Evolutionary conservation across 768 basidiomycete genomes (phyloP).

Genomic region (Xerocomellus chrysenteron): DNA sequence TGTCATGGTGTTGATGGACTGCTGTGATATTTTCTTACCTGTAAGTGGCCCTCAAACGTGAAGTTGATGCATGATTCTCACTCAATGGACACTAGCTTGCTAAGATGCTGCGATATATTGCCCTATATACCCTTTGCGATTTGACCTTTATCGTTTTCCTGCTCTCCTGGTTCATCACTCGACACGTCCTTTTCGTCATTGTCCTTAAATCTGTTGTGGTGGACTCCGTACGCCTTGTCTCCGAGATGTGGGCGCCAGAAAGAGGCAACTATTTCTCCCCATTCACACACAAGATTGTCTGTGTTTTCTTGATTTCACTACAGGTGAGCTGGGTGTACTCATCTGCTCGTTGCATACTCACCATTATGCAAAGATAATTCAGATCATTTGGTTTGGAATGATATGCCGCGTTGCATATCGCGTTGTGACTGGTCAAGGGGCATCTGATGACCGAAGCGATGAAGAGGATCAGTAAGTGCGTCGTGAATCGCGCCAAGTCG

Average conservation of each 20-base stretch:
- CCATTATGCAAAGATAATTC: constrained; percentile 51
- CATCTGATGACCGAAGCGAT: constrained; percentile 85
- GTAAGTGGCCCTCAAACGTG: constrained; percentile 46
- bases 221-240: constrained; percentile 49
- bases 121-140: constrained; percentile 65
- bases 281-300: constrained; percentile 47
- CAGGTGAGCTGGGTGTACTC: constrained; percentile 45
- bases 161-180: constrained; percentile 86
- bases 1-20: constrained; percentile 92
- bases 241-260: constrained; percentile 58
- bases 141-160: constrained; percentile 77
- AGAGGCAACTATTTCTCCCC: constrained; percentile 56
- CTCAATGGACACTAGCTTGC: constrained; percentile 57
- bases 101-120: constrained; percentile 92
- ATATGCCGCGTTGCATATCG: constrained; percentile 82
- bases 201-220: constrained; percentile 62
- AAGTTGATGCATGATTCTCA: background rate
- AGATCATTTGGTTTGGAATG: constrained; percentile 83
- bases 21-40: constrained; percentile 88
- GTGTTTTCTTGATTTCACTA: constrained; percentile 51
- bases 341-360: constrained; percentile 4
- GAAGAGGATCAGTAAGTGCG: constrained; percentile 59
- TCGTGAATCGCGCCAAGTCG: background rate
- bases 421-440: constrained; percentile 71
- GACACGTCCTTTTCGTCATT: constrained; percentile 77